A percentile compares a stretch with the other conserved stretches of the same genome.
Conservation (phyloP, 1,284 basidiomycete genomes). For the Ganoderma meredithae region DNA sequence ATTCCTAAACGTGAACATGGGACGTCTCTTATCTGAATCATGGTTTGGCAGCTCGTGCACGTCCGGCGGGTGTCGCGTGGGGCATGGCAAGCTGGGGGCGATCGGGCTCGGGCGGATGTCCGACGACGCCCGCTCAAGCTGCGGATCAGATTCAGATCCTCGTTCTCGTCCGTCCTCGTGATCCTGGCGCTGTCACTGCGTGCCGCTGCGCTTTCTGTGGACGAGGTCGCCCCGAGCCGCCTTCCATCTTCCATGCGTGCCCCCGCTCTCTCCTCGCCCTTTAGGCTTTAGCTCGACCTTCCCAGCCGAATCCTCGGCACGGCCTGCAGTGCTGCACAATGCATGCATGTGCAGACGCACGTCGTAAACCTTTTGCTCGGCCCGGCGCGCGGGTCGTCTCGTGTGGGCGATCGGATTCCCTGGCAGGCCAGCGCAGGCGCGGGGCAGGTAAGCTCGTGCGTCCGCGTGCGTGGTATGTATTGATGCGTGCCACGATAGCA, state of each 20-base stretch:
- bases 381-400: no score
- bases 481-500: not conserved
- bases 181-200: no score
- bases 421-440: not conserved
- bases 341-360: no score
- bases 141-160: conserved; percentile 10
- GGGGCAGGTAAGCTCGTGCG: not conserved
- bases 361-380: no score
- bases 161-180: conserved; percentile 5
- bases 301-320: not conserved
- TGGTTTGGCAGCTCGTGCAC: not conserved
- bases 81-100: not conserved
- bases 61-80: not conserved
- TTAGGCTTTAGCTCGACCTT: conserved; percentile 6
- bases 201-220: not conserved
- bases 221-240: no score
- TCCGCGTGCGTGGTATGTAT: not conserved
- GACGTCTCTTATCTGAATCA: not conserved
- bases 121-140: not conserved
- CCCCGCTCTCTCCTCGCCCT: not conserved
- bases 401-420: not conserved
- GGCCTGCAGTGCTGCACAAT: no score
- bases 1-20: not conserved
- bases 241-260: not conserved
- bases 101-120: not conserved